phyloP scores from a whole-genome alignment of 2,329 filamentous ascomycete species.

The Neopestalotiopsis sp. region DNA sequence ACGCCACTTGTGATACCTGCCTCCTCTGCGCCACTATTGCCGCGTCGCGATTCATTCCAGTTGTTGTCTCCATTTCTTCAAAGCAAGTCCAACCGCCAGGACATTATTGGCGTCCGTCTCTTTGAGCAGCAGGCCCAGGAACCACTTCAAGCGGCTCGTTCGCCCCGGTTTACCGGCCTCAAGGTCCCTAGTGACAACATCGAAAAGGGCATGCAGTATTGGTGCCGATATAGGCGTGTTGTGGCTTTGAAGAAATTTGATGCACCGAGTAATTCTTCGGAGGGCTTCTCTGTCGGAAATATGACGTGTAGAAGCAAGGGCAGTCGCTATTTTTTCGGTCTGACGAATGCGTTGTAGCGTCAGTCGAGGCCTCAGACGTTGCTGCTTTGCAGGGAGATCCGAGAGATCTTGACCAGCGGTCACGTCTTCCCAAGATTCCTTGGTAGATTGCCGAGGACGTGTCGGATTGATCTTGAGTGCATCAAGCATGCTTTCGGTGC shows the following conservation, averaged over 20 bases:
- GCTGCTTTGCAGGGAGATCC: not conserved
- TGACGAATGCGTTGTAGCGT: not conserved
- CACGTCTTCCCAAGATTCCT: not conserved
- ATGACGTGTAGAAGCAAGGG: slow-evolving; percentile 28
- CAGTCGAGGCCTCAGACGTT: not conserved
- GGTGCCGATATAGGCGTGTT: slow-evolving; percentile 27
- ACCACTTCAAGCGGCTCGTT: slow-evolving; percentile 41
- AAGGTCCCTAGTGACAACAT: slow-evolving; percentile 43
- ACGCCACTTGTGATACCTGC: not conserved
- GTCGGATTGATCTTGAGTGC: slow-evolving; percentile 23
- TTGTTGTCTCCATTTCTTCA: slow-evolving; percentile 28
- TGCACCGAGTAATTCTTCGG: slow-evolving; percentile 38
- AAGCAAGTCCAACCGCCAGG: slow-evolving; percentile 26
- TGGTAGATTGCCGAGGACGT: not conserved
- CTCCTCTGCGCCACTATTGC: not conserved
- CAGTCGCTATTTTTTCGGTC: slow-evolving; percentile 20
- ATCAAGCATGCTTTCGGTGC: slow-evolving; percentile 23
- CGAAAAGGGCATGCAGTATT: slow-evolving; percentile 37
- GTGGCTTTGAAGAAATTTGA: slow-evolving; percentile 34
- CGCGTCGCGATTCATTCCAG: not conserved
- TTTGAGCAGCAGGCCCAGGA: slow-evolving; percentile 37
- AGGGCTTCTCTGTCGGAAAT: slow-evolving; percentile 32
- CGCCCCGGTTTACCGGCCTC: slow-evolving; percentile 39
- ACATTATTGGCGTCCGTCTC: slow-evolving; percentile 31
- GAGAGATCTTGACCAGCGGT: not conserved